Base-by-base conservation (phyloP, 306 rosid genomes). In the Prunus armeniaca region DNA sequence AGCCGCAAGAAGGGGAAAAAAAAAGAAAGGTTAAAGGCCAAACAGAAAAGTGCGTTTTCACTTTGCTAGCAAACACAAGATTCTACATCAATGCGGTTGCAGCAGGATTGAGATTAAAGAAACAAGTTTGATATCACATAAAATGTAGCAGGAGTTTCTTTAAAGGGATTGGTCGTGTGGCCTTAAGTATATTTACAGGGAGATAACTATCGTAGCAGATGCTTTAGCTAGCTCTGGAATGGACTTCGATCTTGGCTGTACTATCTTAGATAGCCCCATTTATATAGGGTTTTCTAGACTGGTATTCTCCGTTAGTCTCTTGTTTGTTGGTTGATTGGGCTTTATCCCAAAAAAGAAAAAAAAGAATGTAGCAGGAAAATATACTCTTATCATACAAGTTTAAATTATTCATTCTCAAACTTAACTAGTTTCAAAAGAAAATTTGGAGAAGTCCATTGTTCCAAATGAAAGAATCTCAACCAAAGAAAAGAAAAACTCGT, bases 401-500 rank as follows among this genome's bases (percentile, higher is more conserved):
- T 38, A 38, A 38, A 38, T 38, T 6, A 38, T 38, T 38, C 43
- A 38, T 38, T 7, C 43, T 38, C 43, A 38, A 30, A 51, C 11
- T 28, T n/a, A 30, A 30, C 64, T 52, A 8, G 74, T 32, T 28
- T 52, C 4, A 30, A 34, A 34, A 69, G 57, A 20, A 70, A 52
- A 73, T 46, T n/a, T 55, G 30, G 45, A 15, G 70, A 77, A 24
- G 52, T 54, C 54, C 45, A 41, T 45, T 17, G 50, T 5, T 45
- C 34, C 41, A 43, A 66, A 17, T 27, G 25, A 30, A 19, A 57
- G 64, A 38, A 6, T 34, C 58, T 32, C 43, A 38, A 38, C 2
- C 9, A 38, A 38, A 38, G 27, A 34, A 12, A 34, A 43, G 34
- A 65, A 79, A 22, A 66, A 60, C 65, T 70, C 62, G 70, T 89